Evolutionary conservation across 257 asterid genomes (phyloP), one percentile per base, ranked within the genome.

Genomic region (Asclepias syriaca): DNA sequence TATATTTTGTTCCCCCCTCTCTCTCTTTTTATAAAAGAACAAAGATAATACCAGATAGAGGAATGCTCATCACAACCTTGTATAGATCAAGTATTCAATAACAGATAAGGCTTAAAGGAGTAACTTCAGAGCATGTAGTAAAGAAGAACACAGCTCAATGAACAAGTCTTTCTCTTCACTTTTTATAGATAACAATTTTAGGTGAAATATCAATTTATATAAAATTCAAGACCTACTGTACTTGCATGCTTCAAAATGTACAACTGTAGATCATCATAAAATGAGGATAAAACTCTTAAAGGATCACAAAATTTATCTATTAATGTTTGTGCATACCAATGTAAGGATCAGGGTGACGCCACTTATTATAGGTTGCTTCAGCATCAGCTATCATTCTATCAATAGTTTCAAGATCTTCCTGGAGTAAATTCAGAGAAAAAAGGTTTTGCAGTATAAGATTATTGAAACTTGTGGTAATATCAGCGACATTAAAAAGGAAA

Each of bases 291-390:
- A 68, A 21, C 19, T 50, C n/a, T 5, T 5, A 9, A 49, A 64
- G 27, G 15, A 64, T 7, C 58, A 71, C 14, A 58, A 45, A 40
- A 40, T 57, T 5, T 13, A 59, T 16, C 37, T 65, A 50, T 56
- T 51, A 2, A 72, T 14, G 34, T 12, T 6, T 49, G 46, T 53
- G 82, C 88, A 75, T 80, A 93, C 98, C 98, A 63, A 89, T 74
- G 80, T 93, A 93, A 69, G 98, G 98, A 80, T 93, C 98, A 50
- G 98, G 98, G 70, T 93, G 98, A 83, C 95, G 77, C 90, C 90
- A 93, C 82, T 89, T 89, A 68, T 91, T 79, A 77, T 89, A 80
- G 60, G 74, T 59, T 56, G 91, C 88, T 81, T 93, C 97, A 49
- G 90, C 97, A 82, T 79, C 84, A 66, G 76, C 81, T 67, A 93